These are phyloP conservation scores for Discostella pseudostelligera DNA, from an alignment of 108 stramenopile species.

Conservation along the genomic window DNA sequence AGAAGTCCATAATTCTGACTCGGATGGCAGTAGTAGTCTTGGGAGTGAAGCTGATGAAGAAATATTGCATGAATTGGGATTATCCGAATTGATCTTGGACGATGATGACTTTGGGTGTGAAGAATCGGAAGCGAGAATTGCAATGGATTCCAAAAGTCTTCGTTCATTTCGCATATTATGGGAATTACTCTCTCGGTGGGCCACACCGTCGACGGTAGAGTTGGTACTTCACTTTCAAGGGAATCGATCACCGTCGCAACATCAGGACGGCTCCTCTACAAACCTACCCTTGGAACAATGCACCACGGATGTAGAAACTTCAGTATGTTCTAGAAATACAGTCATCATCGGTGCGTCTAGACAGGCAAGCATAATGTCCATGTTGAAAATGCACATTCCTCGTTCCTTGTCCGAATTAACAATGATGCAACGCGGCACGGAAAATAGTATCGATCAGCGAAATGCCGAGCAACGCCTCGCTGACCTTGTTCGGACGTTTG, in stretches of 20 bases:
- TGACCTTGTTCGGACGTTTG: conserved; percentile 61
- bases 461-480: conserved; percentile 44
- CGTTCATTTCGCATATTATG: conserved; percentile 40
- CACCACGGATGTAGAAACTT: background rate
- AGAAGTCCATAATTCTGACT: conserved; percentile 1
- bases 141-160: conserved; percentile 2
- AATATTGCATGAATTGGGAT: conserved; percentile 28
- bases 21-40: conserved; percentile 4
- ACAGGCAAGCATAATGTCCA: conserved; percentile 69
- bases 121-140: background rate
- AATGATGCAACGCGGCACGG: background rate
- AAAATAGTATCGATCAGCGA: conserved; percentile 9
- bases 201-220: conserved; percentile 26
- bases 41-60: conserved; percentile 25
- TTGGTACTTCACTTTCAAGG: conserved; percentile 16
- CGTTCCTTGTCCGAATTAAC: conserved; percentile 51
- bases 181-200: conserved; percentile 37
- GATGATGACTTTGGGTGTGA: background rate
- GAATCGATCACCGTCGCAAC: background rate
- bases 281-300: background rate
- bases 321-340: conserved; percentile 8
- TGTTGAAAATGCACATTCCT: conserved; percentile 63
- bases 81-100: conserved; percentile 23
- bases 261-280: background rate
- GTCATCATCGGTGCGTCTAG: conserved; percentile 67